Evolutionary conservation across 2,329 filamentous ascomycete genomes (phyloP), one percentile per base, ranked within the genome.

Genomic region (Sclerotinia spermophila): DNA sequence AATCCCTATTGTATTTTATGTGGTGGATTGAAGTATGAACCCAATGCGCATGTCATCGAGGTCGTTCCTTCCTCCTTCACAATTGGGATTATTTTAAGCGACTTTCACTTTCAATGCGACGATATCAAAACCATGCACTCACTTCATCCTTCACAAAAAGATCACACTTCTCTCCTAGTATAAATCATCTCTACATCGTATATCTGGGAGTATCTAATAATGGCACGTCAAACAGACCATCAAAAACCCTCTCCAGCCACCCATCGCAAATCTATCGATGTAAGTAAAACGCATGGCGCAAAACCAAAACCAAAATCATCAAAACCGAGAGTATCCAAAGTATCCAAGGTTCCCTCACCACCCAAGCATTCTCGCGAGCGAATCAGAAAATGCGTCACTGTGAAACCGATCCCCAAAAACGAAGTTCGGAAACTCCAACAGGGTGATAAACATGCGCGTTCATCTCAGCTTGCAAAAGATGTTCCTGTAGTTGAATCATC

Each of bases 341-440:
- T 24, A 27, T 42, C 59, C 21, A 65, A 69, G 24, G 8, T 19
- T 19, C 13, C n/a, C n/a, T 19, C 35, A 21, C 10, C 45, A 7
- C 45, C 30, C 27, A 69, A 65, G 7, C 19, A 13, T 17, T 53
- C 33, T 21, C 45, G 62, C 53, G 62, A 65, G 38, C 38, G 24
- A n/a, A 24, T 59, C 24, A 69, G 51, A 24, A 56, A 64, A 38
- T 24, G 13, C 24, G 21, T 65, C 35, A 8, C 38, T 15, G 68
- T 69, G 17, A 69, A 65, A 45, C 59, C 68, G 45, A 56, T 56
- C 35, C 27, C 61, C 11, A 69, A 65, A 38, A 44, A 51, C 44
- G 45, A 58, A 24, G 27, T 53, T 33, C 30, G 51, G 24, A 64
- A 69, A 19, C 21, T 51, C 24, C 48, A 51, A 33, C 68, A 44